phyloP scores from a whole-genome alignment of 1,284 basidiomycete genomes.

The Neolentinus lepideus region DNA sequence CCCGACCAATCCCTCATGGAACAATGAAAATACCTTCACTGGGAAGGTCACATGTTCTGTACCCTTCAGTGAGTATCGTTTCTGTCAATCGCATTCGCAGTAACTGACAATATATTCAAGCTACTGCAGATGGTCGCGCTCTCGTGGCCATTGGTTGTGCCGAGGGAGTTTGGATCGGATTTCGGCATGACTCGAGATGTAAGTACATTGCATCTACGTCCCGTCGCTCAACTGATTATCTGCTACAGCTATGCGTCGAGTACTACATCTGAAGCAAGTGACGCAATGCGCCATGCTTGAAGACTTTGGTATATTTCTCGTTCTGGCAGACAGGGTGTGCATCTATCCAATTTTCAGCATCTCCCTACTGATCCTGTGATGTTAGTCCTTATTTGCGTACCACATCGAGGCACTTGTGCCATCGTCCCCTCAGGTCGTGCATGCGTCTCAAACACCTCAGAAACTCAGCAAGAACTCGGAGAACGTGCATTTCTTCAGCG shows the following conservation, averaged over 20 bases:
- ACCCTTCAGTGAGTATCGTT: constrained; percentile 69
- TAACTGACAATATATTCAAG: constrained; percentile 27
- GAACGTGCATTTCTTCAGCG: constrained; percentile 92
- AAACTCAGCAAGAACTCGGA: constrained; percentile 78
- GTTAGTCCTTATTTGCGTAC: constrained; percentile 75
- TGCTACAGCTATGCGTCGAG: constrained; percentile 78
- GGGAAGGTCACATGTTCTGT: constrained; percentile 92
- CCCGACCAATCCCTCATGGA: constrained; percentile 48
- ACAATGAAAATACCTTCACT: constrained; percentile 68
- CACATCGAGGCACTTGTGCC: constrained; percentile 95
- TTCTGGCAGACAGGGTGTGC: constrained; percentile 83
- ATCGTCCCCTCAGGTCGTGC: constrained; percentile 58
- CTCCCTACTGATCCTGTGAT: neutral
- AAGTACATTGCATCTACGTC: constrained; percentile 19
- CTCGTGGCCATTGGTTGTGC: constrained; percentile 91
- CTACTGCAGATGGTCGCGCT: constrained; percentile 74
- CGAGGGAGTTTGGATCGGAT: constrained; percentile 96
- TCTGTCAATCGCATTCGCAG: neutral
- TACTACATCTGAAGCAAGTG: constrained; percentile 85
- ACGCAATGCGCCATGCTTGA: constrained; percentile 94
- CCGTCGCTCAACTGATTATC: constrained; percentile 2
- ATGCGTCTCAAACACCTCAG: constrained; percentile 72
- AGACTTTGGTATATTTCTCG: constrained; percentile 92
- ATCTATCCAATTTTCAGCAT: neutral
- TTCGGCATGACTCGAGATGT: constrained; percentile 83